A percentile compares a stretch with the other conserved stretches of the same genome.
phyloP scores from a whole-genome alignment of 2,329 filamentous ascomycete genomes.

The Colletotrichum lentis region DNA sequence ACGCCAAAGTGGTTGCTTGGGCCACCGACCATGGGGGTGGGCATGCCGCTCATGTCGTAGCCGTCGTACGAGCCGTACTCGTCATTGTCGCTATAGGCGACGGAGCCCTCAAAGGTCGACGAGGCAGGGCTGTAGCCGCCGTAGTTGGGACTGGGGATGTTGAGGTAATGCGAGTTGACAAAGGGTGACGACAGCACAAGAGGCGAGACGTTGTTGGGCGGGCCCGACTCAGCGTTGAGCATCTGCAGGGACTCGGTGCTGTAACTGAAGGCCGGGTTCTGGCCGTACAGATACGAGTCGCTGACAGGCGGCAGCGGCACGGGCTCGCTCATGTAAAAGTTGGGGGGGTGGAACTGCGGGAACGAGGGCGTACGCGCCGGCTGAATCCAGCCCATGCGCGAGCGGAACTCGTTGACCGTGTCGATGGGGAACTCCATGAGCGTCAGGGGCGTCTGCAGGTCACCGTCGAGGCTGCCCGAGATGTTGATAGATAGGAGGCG shows the following conservation, averaged over 20 bases:
- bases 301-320: constrained; percentile 52
- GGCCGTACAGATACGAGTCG: constrained; percentile 60
- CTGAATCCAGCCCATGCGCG: constrained; percentile 72
- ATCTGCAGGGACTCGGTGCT: constrained; percentile 69
- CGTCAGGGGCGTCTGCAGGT: constrained; percentile 67
- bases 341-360: constrained; percentile 66
- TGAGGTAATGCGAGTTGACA: constrained; percentile 65
- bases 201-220: constrained; percentile 60
- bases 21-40: constrained; percentile 57
- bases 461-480: constrained; percentile 63
- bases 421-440: constrained; percentile 79
- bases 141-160: constrained; percentile 69
- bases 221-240: constrained; percentile 58
- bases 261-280: constrained; percentile 68
- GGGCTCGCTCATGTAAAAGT: constrained; percentile 60
- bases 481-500: constrained; percentile 75
- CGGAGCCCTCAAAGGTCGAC: constrained; percentile 69
- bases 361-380: constrained; percentile 67
- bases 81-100: constrained; percentile 69
- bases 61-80: constrained; percentile 54
- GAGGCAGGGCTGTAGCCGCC: constrained; percentile 69
- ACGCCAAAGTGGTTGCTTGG: constrained; percentile 55
- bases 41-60: constrained; percentile 56
- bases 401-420: constrained; percentile 73
- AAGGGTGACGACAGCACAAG: constrained; percentile 65